phyloP scores from a whole-genome alignment of 148 eudicot species.

The Cornus kousa region DNA sequence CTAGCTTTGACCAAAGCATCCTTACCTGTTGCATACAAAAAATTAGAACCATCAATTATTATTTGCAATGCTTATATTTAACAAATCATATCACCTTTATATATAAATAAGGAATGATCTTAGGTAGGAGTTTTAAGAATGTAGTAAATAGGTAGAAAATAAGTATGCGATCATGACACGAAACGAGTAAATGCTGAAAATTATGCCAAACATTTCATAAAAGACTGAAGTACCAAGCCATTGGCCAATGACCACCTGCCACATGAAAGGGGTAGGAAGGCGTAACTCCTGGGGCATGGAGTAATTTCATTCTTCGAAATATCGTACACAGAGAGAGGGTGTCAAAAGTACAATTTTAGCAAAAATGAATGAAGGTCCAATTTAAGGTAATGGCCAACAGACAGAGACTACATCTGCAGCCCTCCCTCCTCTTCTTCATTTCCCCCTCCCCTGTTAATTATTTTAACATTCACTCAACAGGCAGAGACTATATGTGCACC shows the following conservation, averaged over 20 bases:
- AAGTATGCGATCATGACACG: neutral
- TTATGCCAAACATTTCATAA: neutral
- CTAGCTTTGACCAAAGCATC: constrained; percentile 87
- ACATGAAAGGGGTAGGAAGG: no score
- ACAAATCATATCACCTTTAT: neutral
- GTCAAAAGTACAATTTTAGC: neutral
- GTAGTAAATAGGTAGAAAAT: neutral
- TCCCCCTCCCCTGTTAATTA: no score
- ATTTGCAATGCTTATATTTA: neutral
- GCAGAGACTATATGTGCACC: neutral
- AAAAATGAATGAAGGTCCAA: neutral
- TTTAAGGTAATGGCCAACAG: neutral
- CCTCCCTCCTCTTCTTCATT: no score
- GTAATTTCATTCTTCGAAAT: neutral
- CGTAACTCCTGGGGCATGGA: no score
- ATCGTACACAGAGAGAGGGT: neutral
- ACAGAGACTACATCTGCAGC: no score
- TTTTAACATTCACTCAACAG: no score
- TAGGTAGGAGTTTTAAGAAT: neutral
- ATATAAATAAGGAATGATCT: neutral
- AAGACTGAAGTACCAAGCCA: no score
- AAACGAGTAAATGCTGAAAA: neutral
- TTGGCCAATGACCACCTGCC: no score
- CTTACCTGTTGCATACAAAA: constrained; percentile 51
- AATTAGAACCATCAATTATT: constrained; percentile 12